Evolutionary conservation across 176 grass and related monocot species (phyloP), one percentile per base, ranked within the genome.

Genomic region (Aegilops speltoides): DNA sequence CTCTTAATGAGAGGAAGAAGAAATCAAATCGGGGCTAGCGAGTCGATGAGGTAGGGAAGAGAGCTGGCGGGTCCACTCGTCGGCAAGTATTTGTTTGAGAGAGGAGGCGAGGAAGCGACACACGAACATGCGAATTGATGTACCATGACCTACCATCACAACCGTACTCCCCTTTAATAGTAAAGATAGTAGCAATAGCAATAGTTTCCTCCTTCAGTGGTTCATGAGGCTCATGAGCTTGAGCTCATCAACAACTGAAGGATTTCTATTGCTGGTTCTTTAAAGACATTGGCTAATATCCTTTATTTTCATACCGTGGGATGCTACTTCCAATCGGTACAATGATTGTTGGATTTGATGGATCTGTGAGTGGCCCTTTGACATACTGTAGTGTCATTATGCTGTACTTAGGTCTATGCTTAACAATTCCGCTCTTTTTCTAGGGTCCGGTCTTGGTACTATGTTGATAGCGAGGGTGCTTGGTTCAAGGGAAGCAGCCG

Each of bases 381-480:
- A 43, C 41, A 43, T 43, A 43, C 12, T 43, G 2, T 11, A 43
- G 41, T 43, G 10, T 64, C 0, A 60, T 63, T 32, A 84, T 56
- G 75, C 43, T 84, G 23, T 56, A 60, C 82, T 7, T 25, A 64
- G 10, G 60, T 26, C 3, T 89, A 64, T 79, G 31, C 29, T 74
- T 89, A 56, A 28, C 38, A 19, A 3, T 50, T 64, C 13, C 15
- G 72, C 8, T 76, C 59, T 90, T 68, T 23, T 24, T 88, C 40
- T 77, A 98, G 96, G 96, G 91, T 19, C 96, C 93, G 70, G 93
- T 93, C 11, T 89, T 98, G 12, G 68, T 98, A 95, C 68, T 98
- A 98, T 86, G 96, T 98, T 87, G 96, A 98, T 59, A 98, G 93
- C 24, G 96, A 98, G 90, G 96, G 96, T 68, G 96, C 91, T 29